Conservation (phyloP, 306 rosid species). For the Castanea mollissima region DNA sequence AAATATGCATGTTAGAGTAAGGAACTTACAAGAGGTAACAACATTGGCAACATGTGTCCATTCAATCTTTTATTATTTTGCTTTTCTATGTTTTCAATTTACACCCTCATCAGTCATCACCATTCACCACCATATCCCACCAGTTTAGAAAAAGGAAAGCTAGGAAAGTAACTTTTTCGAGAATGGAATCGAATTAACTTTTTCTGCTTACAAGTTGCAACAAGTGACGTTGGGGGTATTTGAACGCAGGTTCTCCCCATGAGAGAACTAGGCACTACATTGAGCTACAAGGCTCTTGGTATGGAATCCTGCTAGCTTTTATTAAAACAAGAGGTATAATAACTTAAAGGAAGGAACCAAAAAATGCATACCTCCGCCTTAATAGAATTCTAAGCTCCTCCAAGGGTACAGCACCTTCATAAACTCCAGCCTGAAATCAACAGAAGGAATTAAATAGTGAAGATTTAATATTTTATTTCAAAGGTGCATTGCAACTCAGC, state of each 20-base stretch:
- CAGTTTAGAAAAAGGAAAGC: background rate
- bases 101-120: too few species aligned
- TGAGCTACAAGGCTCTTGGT: too few species aligned
- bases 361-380: slow-evolving; percentile 47
- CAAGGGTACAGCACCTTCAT: slow-evolving; percentile 61
- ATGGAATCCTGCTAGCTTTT: background rate
- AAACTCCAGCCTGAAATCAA: slow-evolving; percentile 54
- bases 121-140: too few species aligned
- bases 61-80: background rate
- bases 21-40: background rate
- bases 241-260: too few species aligned
- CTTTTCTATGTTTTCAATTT: background rate
- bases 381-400: slow-evolving; percentile 71
- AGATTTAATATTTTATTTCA: background rate
- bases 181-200: background rate
- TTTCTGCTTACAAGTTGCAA: too few species aligned
- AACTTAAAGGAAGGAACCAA: background rate
- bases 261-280: too few species aligned
- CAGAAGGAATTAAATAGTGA: slow-evolving; percentile 1
- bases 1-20: background rate
- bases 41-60: background rate
- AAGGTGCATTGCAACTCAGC: background rate
- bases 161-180: background rate
- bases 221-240: too few species aligned
- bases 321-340: background rate